phyloP scores from a whole-genome alignment of 148 eudicot genomes.

The Polygonum aviculare region DNA sequence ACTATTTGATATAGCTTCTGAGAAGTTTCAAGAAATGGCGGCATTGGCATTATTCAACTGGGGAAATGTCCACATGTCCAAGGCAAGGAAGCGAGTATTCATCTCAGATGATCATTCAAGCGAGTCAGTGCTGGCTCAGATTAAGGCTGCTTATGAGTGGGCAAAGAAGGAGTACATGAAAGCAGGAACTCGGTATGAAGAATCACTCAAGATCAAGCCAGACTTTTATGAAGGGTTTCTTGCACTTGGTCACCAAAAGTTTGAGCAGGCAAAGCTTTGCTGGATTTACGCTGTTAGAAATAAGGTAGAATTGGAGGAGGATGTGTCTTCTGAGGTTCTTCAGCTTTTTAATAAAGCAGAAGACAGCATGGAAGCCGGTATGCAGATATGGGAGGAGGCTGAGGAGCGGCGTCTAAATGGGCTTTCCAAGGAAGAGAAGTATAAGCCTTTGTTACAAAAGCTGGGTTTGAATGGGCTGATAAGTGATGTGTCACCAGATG shows the following conservation, averaged over 20 bases:
- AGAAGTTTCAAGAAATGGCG: conserved; percentile 86
- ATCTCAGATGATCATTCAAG: conserved; percentile 46
- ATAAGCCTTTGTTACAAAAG: conserved; percentile 49
- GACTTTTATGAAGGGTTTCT: conserved; percentile 85
- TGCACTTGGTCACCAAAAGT: conserved; percentile 86
- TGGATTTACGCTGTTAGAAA: conserved; percentile 58
- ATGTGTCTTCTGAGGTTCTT: conserved; percentile 44
- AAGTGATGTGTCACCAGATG: conserved; percentile 50
- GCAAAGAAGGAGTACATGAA: conserved; percentile 56
- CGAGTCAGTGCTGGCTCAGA: conserved; percentile 35
- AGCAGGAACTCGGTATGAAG: conserved; percentile 65
- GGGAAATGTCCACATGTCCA: conserved; percentile 95
- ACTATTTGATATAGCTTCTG: conserved; percentile 74
- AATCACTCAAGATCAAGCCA: conserved; percentile 63
- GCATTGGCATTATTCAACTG: conserved; percentile 92
- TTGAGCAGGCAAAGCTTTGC: conserved; percentile 78
- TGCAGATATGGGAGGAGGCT: conserved; percentile 97
- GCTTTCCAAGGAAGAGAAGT: conserved; percentile 55
- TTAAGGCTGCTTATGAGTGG: conserved; percentile 70
- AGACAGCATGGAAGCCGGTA: conserved; percentile 86
- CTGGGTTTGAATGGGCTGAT: conserved; percentile 62
- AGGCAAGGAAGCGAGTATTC: conserved; percentile 57
- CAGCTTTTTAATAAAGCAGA: conserved; percentile 80
- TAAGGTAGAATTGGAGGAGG: conserved; percentile 34
- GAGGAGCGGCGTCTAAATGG: conserved; percentile 86